These are phyloP conservation scores for Chlorella ohadii DNA, from an alignment of 139 green algal species.

Conservation along the genomic window DNA sequence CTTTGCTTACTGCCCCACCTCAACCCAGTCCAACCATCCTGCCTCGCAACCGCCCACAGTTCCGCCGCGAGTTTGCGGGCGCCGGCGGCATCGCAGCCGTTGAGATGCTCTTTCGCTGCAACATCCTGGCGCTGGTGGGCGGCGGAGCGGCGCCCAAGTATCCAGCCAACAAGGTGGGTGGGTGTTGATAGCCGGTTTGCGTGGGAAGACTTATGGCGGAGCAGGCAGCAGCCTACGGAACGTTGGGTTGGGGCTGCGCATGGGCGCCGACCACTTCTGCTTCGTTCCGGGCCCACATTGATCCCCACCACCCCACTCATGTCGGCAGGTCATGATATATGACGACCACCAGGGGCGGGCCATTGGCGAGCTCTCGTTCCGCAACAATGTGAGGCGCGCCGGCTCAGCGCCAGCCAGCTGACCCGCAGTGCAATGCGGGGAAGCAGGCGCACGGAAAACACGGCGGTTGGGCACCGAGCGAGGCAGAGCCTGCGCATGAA, in stretches of 20 bases:
- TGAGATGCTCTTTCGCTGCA: slow-evolving; percentile 97
- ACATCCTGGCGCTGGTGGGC: slow-evolving; percentile 96
- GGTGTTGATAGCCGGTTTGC: background rate
- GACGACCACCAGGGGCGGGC: slow-evolving; percentile 94
- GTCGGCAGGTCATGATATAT: slow-evolving; percentile 98
- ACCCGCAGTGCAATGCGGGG: too few species aligned
- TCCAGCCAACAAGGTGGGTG: slow-evolving; percentile 79
- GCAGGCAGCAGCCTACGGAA: too few species aligned
- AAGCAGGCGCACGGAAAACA: too few species aligned
- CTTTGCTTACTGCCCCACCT: too few species aligned
- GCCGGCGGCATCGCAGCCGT: slow-evolving; percentile 79
- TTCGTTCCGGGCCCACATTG: too few species aligned
- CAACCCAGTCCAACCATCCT: too few species aligned
- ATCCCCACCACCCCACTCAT: too few species aligned
- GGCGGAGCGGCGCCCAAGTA: slow-evolving; percentile 83
- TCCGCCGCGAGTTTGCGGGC: slow-evolving; percentile 81
- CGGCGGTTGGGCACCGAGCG: too few species aligned
- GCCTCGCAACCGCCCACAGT: slow-evolving; percentile 51
- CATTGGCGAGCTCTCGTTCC: slow-evolving; percentile 96
- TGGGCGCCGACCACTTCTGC: too few species aligned
- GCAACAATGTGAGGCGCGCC: slow-evolving; percentile 80
- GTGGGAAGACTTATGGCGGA: background rate
- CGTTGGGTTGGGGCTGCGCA: too few species aligned
- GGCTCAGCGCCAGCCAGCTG: too few species aligned
- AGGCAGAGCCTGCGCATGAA: too few species aligned